A percentile compares a stretch with the other conserved stretches of the same genome.
Evolutionary conservation across 1,139 yeast species (phyloP).

Genomic region (Yamadazyma membranifaciens): DNA sequence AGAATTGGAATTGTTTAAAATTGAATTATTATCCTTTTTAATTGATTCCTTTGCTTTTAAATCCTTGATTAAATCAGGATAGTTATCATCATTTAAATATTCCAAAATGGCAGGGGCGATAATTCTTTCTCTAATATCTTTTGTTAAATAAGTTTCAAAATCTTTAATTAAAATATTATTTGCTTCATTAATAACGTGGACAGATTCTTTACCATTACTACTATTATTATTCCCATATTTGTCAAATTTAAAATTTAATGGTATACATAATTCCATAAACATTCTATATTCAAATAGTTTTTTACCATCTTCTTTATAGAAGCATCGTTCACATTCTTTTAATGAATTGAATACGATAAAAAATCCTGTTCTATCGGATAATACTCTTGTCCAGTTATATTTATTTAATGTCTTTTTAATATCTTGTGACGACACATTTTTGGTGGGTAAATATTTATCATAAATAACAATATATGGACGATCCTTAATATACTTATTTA

Average conservation of each 20-base stretch:
- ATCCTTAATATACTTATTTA: slow-evolving; percentile 47
- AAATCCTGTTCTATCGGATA: slow-evolving; percentile 65
- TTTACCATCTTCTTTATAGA: slow-evolving; percentile 64
- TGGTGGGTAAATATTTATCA: slow-evolving; percentile 53
- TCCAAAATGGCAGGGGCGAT: slow-evolving; percentile 72
- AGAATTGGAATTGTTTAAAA: slow-evolving; percentile 8
- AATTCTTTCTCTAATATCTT: slow-evolving; percentile 73
- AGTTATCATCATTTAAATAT: slow-evolving; percentile 57
- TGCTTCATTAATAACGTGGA: slow-evolving; percentile 55
- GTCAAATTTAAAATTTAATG: slow-evolving; percentile 26
- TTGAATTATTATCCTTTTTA: slow-evolving; percentile 12
- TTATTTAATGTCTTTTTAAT: slow-evolving; percentile 50
- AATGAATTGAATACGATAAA: slow-evolving; percentile 67
- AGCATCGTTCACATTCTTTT: slow-evolving; percentile 66
- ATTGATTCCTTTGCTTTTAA: slow-evolving; percentile 38
- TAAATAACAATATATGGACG: slow-evolving; percentile 58
- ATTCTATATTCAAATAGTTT: slow-evolving; percentile 47
- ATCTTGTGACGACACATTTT: slow-evolving; percentile 51
- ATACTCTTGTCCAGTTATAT: slow-evolving; percentile 65
- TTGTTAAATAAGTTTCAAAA: slow-evolving; percentile 58
- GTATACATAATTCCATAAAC: slow-evolving; percentile 56
- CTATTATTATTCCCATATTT: slow-evolving; percentile 4
- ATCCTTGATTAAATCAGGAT: slow-evolving; percentile 52
- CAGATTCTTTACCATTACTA: slow-evolving; percentile 17
- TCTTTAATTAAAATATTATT: slow-evolving; percentile 59